Conservation (phyloP, 495 filamentous ascomycete species). For the Penicillium psychrofluorescens region DNA sequence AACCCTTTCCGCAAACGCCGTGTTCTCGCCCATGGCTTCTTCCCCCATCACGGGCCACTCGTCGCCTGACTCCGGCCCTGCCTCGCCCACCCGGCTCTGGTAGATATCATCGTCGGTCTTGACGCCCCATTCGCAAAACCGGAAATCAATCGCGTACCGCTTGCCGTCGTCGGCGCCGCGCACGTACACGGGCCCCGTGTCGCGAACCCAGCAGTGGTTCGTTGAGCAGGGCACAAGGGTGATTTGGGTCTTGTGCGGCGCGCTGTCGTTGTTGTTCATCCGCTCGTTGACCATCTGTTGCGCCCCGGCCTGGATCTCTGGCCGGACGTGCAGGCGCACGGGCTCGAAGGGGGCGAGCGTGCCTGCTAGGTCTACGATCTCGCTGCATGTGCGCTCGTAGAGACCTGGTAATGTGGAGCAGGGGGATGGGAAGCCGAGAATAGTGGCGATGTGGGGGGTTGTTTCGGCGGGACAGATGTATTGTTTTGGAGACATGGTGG, state of each 20-base stretch:
- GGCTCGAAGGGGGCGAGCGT: conserved; percentile 28
- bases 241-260: conserved; percentile 5
- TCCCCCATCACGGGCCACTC: conserved; percentile 18
- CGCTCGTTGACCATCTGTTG: conserved; percentile 9
- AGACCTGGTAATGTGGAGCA: conserved; percentile 17
- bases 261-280: neutral
- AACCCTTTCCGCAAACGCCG: conserved; percentile 16
- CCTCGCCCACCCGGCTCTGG: conserved; percentile 3
- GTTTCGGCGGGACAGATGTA: conserved; percentile 21
- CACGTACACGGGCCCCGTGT: conserved; percentile 29
- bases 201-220: conserved; percentile 30
- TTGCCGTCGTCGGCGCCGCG: conserved; percentile 7
- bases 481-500: conserved; percentile 7
- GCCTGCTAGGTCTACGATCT: conserved; percentile 21
- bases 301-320: conserved; percentile 15
- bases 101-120: conserved; percentile 14
- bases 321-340: conserved; percentile 22
- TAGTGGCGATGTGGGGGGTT: conserved; percentile 21
- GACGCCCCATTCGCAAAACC: conserved; percentile 29
- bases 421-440: conserved; percentile 27
- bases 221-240: conserved; percentile 14
- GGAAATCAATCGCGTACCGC: conserved; percentile 24
- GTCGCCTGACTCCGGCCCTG: neutral
- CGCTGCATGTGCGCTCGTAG: conserved; percentile 14
- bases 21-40: conserved; percentile 12